Conservation (phyloP, 306 rosid genomes). For the Rosa lucieae region DNA sequence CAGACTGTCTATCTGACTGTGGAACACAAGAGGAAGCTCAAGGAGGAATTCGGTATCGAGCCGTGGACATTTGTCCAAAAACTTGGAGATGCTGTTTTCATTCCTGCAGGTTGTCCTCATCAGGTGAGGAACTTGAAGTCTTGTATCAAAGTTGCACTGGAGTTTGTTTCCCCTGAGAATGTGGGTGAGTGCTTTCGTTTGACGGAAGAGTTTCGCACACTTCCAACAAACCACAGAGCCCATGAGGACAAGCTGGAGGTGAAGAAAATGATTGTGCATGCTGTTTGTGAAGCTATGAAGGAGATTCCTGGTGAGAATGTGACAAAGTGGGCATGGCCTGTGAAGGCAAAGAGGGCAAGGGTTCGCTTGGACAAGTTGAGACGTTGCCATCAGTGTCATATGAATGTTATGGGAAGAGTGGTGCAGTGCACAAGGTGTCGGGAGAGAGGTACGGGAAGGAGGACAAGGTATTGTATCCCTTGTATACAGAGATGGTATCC, state of each 20-base stretch:
- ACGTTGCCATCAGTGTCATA: conserved; percentile 93
- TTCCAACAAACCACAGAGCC: conserved; percentile 63
- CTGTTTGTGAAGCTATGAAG: conserved; percentile 25
- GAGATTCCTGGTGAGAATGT: background rate
- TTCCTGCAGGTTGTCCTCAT: conserved; percentile 61
- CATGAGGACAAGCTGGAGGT: conserved; percentile 81
- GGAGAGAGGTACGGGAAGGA: background rate
- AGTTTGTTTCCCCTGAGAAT: conserved; percentile 84
- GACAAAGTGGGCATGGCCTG: no score
- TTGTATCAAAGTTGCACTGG: conserved; percentile 80
- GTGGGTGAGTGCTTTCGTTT: conserved; percentile 69
- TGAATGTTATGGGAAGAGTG: conserved; percentile 72
- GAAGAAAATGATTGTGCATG: conserved; percentile 67
- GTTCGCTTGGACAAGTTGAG: conserved; percentile 7
- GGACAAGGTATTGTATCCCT: conserved; percentile 57
- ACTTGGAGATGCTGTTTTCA: conserved; percentile 52
- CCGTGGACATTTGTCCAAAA: conserved; percentile 54
- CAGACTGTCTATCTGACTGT: conserved; percentile 62
- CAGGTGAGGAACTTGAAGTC: conserved; percentile 61
- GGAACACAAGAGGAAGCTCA: conserved; percentile 71
- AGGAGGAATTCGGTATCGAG: conserved; percentile 65
- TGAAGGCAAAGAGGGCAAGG: background rate
- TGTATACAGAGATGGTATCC: conserved; percentile 75
- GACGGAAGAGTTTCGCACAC: conserved; percentile 73
- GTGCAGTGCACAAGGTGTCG: conserved; percentile 49